phyloP scores from a whole-genome alignment of 805 yeast species.

The Myxozyma neotropica region DNA sequence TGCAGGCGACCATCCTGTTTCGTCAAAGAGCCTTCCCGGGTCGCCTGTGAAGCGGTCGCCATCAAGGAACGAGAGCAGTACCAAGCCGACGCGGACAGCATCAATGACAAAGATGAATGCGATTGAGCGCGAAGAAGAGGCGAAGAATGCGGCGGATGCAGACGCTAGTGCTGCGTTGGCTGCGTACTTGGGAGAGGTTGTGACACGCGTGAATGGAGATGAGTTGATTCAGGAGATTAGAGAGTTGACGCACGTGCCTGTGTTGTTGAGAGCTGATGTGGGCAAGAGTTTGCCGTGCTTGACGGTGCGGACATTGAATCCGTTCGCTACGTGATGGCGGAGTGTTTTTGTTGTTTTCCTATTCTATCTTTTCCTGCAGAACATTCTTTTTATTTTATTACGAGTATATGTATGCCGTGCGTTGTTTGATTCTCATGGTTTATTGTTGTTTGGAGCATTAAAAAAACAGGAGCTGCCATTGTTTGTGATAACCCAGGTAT shows the following conservation, averaged over 20 bases:
- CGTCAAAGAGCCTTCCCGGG: conserved; percentile 42
- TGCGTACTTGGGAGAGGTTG: conserved; percentile 60
- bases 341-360: background rate
- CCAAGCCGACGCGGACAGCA: conserved; percentile 36
- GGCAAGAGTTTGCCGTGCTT: conserved; percentile 96
- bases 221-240: conserved; percentile 74
- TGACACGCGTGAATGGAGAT: conserved; percentile 55
- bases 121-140: conserved; percentile 7
- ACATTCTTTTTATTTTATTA: background rate
- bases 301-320: conserved; percentile 88
- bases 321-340: conserved; percentile 51
- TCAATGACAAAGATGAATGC: conserved; percentile 36
- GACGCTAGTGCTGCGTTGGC: conserved; percentile 49
- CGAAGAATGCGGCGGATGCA: conserved; percentile 20
- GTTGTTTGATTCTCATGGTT: background rate
- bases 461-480: conserved; percentile 8
- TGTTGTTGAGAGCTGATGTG: conserved; percentile 83
- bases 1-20: background rate
- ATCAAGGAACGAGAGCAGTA: conserved; percentile 10
- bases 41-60: conserved; percentile 37
- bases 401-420: background rate
- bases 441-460: background rate
- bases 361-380: no score
- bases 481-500: no score
- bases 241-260: conserved; percentile 78